These are phyloP conservation scores for Lagenidium giganteum DNA, from an alignment of 352 stramenopile genomes.

Conservation along the genomic window DNA sequence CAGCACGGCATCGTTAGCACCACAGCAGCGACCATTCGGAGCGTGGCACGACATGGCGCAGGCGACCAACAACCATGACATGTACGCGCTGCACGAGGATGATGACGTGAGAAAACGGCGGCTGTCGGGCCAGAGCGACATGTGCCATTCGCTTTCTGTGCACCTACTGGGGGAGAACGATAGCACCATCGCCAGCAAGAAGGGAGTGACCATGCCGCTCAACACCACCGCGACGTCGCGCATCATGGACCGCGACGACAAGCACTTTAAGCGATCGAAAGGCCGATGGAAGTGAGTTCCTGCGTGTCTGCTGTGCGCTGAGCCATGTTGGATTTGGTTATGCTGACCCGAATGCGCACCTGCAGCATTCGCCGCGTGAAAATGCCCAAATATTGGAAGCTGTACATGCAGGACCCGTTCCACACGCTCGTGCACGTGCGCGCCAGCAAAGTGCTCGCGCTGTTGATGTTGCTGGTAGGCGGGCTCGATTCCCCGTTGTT, in stretches of 20 bases:
- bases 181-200: too few relatives aligned
- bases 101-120: too few relatives aligned
- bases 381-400: slow-evolving; percentile 74
- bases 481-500: slow-evolving; percentile 5
- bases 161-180: too few relatives aligned
- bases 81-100: slow-evolving; percentile 20
- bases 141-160: too few relatives aligned
- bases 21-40: too few relatives aligned
- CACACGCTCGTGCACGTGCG: slow-evolving; percentile 81
- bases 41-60: too few relatives aligned
- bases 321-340: not conserved
- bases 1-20: too few relatives aligned
- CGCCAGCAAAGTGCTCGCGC: slow-evolving; percentile 66
- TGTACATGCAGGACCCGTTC: slow-evolving; percentile 83
- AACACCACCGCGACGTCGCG: slow-evolving; percentile 48
- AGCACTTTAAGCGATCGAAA: slow-evolving; percentile 58
- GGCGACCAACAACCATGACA: too few relatives aligned
- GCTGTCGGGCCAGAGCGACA: too few relatives aligned
- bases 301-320: slow-evolving; percentile 2
- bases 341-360: too few relatives aligned
- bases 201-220: slow-evolving; percentile 12
- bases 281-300: slow-evolving; percentile 72
- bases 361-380: slow-evolving; percentile 73
- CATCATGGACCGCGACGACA: slow-evolving; percentile 72
- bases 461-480: slow-evolving; percentile 28